phyloP scores from a whole-genome alignment of 331 rosid genomes.

The Rosa hybrid region DNA sequence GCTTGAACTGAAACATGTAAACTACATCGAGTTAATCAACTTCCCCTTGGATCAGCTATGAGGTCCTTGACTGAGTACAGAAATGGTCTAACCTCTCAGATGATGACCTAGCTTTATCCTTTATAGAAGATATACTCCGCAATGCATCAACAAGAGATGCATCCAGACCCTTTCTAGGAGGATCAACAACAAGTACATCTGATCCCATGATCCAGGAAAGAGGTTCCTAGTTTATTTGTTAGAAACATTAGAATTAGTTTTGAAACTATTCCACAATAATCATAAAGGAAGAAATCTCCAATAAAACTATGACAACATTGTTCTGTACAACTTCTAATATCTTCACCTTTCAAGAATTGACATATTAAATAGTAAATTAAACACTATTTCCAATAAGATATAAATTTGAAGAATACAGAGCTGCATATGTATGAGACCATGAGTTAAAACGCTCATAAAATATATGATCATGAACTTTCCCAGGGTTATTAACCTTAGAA shows the following conservation, averaged over 20 bases:
- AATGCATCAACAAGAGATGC: constrained; percentile 66
- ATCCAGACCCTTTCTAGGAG: constrained; percentile 94
- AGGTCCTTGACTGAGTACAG: constrained; percentile 6
- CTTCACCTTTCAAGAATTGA: not conserved
- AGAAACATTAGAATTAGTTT: constrained; percentile 32
- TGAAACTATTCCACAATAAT: constrained; percentile 23
- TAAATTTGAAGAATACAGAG: not conserved
- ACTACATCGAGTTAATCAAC: constrained; percentile 12
- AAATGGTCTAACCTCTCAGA: constrained; percentile 54
- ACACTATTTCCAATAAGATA: not conserved
- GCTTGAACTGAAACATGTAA: constrained; percentile 48
- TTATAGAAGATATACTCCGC: constrained; percentile 50
- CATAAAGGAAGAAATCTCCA: not conserved
- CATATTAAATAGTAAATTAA: not conserved
- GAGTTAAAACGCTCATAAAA: constrained; percentile 8
- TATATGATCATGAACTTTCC: constrained; percentile 26
- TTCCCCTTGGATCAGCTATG: not conserved
- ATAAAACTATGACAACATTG: not conserved
- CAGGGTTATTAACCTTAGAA: constrained; percentile 54
- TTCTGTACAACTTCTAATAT: not conserved
- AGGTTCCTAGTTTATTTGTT: constrained; percentile 73
- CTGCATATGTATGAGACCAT: not conserved
- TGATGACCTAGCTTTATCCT: constrained; percentile 53
- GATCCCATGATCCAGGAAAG: constrained; percentile 83
- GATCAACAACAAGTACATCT: constrained; percentile 89